Conservation (phyloP, 1,139 yeast genomes). For the Saccharomyces hybrid region DNA sequence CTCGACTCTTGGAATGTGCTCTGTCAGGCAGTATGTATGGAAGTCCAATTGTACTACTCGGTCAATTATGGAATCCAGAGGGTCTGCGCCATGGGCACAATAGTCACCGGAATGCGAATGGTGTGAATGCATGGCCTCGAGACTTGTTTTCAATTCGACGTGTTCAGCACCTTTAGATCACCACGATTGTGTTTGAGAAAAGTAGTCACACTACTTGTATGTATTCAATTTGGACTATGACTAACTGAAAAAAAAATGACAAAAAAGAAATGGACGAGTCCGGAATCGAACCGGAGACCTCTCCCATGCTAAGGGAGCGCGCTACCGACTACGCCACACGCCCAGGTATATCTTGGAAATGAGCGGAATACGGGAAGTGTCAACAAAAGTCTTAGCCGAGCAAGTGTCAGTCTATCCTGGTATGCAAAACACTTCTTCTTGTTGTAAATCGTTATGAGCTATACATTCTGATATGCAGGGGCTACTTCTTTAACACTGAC, state of each 20-base stretch:
- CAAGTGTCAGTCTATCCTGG: neutral
- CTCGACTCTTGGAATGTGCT: constrained; percentile 82
- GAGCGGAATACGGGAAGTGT: neutral
- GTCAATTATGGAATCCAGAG: constrained; percentile 59
- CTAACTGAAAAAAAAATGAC: neutral
- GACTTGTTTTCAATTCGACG: neutral
- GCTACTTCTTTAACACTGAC: neutral
- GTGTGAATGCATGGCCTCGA: constrained; percentile 65
- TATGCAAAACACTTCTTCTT: neutral
- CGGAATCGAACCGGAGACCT: constrained; percentile 50
- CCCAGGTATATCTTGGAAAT: constrained; percentile 36
- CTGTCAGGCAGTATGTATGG: constrained; percentile 73
- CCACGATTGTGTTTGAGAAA: neutral
- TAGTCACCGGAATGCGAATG: constrained; percentile 93
- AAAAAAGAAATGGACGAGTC: constrained; percentile 55
- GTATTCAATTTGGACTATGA: neutral
- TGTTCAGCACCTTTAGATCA: constrained; percentile 5
- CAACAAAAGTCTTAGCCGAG: neutral
- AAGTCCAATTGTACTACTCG: constrained; percentile 56
- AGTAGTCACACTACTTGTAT: neutral
- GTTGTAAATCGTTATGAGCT: neutral
- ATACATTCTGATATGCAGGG: neutral
- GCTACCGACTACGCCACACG: constrained; percentile 93
- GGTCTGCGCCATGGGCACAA: constrained; percentile 77
- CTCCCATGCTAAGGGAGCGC: constrained; percentile 72